Percentiles rank a stretch among this genome's conserved stretches.
phyloP scores from a whole-genome alignment of 306 rosid genomes.

The Corylus avellana region DNA sequence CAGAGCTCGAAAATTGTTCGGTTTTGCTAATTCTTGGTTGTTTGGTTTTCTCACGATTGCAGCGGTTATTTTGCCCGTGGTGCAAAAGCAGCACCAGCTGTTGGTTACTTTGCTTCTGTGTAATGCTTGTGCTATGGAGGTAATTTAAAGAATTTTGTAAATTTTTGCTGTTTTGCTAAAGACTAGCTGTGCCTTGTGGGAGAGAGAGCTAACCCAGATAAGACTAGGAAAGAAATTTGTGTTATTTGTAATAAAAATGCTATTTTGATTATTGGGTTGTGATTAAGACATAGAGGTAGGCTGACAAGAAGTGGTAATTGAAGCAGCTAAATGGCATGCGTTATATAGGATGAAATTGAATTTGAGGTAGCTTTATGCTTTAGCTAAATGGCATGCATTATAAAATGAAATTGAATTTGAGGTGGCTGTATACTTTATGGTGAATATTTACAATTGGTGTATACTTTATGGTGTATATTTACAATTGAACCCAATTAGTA shows the following conservation, averaged over 20 bases:
- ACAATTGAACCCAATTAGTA: background rate
- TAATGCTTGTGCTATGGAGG: slow-evolving; percentile 98
- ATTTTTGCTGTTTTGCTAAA: background rate
- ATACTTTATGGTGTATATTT: background rate
- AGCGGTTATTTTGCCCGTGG: slow-evolving; percentile 78
- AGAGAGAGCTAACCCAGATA: background rate
- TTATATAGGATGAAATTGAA: background rate
- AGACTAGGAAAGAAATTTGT: background rate
- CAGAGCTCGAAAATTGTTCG: background rate
- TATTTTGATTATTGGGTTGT: background rate
- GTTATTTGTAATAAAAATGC: background rate
- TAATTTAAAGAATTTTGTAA: slow-evolving; percentile 22
- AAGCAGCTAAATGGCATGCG: background rate
- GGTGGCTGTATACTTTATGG: too few relatives aligned
- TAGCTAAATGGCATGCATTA: too few relatives aligned
- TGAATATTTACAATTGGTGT: too few relatives aligned
- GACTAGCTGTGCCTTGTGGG: background rate
- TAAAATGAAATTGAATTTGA: too few relatives aligned
- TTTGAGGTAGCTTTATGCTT: background rate
- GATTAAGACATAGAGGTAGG: background rate
- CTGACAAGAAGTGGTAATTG: background rate
- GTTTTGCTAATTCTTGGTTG: background rate
- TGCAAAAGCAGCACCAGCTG: slow-evolving; percentile 85
- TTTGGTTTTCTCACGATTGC: background rate
- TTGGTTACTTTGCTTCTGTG: slow-evolving; percentile 82